Evolutionary conservation across 2,329 filamentous ascomycete genomes (phyloP), one percentile per base, ranked within the genome.

Genomic region (Ceratocystis destructans): DNA sequence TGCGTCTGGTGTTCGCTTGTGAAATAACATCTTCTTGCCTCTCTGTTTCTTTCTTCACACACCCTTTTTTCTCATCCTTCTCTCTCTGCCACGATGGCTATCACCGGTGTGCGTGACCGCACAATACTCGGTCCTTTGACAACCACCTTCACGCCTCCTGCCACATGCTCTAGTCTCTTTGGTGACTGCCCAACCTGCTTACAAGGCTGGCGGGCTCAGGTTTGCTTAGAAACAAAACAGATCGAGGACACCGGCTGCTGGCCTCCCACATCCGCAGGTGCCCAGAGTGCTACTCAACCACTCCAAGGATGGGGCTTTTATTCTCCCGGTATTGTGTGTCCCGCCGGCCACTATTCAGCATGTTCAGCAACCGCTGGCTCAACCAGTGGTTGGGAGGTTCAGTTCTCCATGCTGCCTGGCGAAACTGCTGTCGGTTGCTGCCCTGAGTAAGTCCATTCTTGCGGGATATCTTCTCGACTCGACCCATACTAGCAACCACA

Each of bases 381-480:
- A 2, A 69, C 69, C 3, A 68, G 69, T 3, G 69, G 69, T 1
- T 73, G 70, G 68, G 25, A 69, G n/a, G 72, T 73, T 46, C 70
- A 74, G 65, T 75, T 72, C 59, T 64, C 69, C 1, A 66, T 74
- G 46, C 44, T 67, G 1, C 62, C 68, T 2, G 69, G 71, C 2
- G 74, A 75, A 67, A 75, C 74, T 8, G 74, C 70, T 1, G 64
- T 74, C 3, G 74, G 73, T 1, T 75, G 74, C 61, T 75, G 74
- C 68, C 74, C 74, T 28, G 67, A 68, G 69, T 73, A 68, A 69
- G 73, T 71, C 37, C 22, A 31, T 33, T n/a, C 5, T 45, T 4
- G 6, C 17, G 5, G 6, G 8, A 70, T 12, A 5, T 70, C 25
- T 17, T 33, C 22, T 33, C 17, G 4, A 20, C 22, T 33, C 17